phyloP scores from a whole-genome alignment of 129 eudicot genomes.

The Lonicera japonica region DNA sequence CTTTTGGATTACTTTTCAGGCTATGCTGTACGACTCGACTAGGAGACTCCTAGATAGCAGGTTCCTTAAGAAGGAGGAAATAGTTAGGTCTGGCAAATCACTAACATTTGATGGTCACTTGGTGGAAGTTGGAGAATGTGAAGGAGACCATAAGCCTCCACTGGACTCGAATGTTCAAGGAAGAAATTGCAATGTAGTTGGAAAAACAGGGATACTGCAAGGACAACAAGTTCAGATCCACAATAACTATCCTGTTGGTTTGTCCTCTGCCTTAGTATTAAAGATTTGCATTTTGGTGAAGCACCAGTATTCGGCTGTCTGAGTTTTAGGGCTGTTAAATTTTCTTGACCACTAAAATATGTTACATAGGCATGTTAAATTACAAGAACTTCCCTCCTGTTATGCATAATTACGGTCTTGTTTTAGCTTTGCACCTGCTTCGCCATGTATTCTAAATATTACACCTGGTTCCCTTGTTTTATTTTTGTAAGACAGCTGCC shows the following conservation, averaged over 20 bases:
- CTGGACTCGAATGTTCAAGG: slow-evolving; percentile 10
- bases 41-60: slow-evolving; percentile 52
- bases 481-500: no score
- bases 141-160: slow-evolving; percentile 17
- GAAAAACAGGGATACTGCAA: slow-evolving; percentile 21
- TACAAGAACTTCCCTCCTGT: no score
- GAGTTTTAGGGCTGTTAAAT: background rate
- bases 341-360: background rate
- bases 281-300: slow-evolving; percentile 9
- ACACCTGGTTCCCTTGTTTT: background rate
- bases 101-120: slow-evolving; percentile 59
- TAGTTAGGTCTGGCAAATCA: slow-evolving; percentile 51
- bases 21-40: slow-evolving; percentile 51
- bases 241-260: slow-evolving; percentile 30
- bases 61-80: slow-evolving; percentile 69
- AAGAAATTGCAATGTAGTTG: slow-evolving; percentile 8
- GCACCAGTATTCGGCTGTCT: background rate
- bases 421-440: background rate
- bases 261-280: slow-evolving; percentile 14
- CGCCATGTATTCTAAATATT: no score
- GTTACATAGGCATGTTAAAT: background rate
- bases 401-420: background rate
- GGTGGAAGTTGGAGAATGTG: slow-evolving; percentile 53
- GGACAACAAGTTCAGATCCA: slow-evolving; percentile 21
- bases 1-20: slow-evolving; percentile 29